Evolutionary conservation across 2,329 filamentous ascomycete species (phyloP).

Genomic region (Trichoderma guizhouense): DNA sequence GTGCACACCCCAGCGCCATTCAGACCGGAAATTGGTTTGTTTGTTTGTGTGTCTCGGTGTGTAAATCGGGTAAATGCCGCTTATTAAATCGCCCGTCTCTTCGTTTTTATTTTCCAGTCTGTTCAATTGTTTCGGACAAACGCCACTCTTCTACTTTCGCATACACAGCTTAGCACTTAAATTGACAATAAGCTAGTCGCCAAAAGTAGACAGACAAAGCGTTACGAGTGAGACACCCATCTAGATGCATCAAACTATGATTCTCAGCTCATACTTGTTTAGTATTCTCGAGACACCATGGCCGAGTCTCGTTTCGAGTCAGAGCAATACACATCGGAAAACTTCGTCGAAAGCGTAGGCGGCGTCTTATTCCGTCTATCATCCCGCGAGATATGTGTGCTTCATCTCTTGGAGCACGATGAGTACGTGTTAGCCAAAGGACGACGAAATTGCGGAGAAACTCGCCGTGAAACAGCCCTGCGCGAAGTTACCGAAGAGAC

Average conservation of each 20-base stretch:
- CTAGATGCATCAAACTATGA: background rate
- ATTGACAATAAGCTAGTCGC: rapidly evolving
- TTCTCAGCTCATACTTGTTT: background rate
- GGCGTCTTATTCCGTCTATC: conserved; percentile 22
- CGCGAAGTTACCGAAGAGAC: conserved; percentile 21
- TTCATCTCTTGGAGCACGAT: background rate
- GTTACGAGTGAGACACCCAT: background rate
- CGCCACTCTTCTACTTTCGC: background rate
- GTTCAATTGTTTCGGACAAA: background rate
- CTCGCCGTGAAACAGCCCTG: conserved; percentile 17
- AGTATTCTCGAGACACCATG: background rate
- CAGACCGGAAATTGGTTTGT: background rate
- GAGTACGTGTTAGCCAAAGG: conserved; percentile 23
- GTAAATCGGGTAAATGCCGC: background rate
- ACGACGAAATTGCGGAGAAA: conserved; percentile 19
- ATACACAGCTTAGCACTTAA: background rate
- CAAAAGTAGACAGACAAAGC: background rate
- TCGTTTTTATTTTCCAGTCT: background rate
- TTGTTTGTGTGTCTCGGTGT: background rate
- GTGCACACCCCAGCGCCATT: background rate
- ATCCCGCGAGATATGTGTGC: conserved; percentile 16
- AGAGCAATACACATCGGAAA: background rate
- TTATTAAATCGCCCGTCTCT: background rate
- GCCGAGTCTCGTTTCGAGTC: background rate
- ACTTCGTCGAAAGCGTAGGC: conserved; percentile 22